Evolutionary conservation across 805 yeast species (phyloP).

Genomic region (Teunomyces lycoperdinae): DNA sequence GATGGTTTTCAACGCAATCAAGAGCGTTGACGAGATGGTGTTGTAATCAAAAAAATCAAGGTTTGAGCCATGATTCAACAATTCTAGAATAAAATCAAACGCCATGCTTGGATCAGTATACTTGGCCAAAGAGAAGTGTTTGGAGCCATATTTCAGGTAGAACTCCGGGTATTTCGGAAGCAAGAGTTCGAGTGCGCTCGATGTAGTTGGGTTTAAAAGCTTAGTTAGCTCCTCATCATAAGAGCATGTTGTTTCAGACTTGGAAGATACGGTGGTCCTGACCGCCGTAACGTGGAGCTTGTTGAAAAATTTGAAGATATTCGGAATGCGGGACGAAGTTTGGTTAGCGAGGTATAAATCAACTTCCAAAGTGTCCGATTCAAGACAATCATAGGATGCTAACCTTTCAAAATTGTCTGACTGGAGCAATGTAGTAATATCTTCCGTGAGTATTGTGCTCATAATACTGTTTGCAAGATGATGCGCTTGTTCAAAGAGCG

Average conservation of each 20-base stretch:
- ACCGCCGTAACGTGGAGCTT: not conserved
- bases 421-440: not conserved
- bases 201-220: not conserved
- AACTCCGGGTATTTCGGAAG: not conserved
- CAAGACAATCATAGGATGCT: not conserved
- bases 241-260: not conserved
- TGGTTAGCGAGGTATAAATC: not conserved
- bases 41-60: constrained; percentile 11
- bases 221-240: not conserved
- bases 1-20: constrained; percentile 7
- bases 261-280: too few relatives aligned
- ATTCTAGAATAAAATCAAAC: constrained; percentile 18
- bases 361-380: not conserved
- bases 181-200: not conserved
- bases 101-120: not conserved
- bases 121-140: not conserved
- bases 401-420: not conserved
- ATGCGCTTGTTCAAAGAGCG: not conserved
- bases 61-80: constrained; percentile 19
- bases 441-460: not conserved
- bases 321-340: not conserved
- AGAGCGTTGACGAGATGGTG: constrained; percentile 5
- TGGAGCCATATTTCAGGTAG: not conserved
- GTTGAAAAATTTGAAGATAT: not conserved
- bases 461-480: not conserved